Evolutionary conservation across 768 basidiomycete species (phyloP).

Genomic region (Hirschioporus abietinus): DNA sequence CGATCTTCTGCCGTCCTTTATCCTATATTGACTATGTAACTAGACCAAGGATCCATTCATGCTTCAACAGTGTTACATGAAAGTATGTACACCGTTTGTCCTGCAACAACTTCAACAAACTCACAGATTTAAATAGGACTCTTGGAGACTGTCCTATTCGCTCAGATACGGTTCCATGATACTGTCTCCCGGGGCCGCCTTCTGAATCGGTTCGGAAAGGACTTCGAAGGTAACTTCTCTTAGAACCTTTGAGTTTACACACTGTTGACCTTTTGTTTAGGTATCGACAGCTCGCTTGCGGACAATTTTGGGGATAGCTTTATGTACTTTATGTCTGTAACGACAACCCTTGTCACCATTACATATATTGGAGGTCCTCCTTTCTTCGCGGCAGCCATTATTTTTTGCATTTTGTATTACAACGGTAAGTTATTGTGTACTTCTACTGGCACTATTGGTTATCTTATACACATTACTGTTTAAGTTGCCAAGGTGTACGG

Average conservation of each 20-base stretch:
- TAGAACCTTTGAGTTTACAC: not conserved
- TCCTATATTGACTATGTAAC: slow-evolving; percentile 10
- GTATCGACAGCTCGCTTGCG: slow-evolving; percentile 75
- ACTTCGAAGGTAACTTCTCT: slow-evolving; percentile 63
- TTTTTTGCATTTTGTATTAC: slow-evolving; percentile 62
- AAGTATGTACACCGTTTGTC: slow-evolving; percentile 31
- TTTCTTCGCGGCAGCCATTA: slow-evolving; percentile 56
- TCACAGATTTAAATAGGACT: slow-evolving; percentile 36
- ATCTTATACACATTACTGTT: slow-evolving; percentile 33
- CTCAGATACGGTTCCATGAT: slow-evolving; percentile 89
- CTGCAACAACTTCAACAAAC: slow-evolving; percentile 6
- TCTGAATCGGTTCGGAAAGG: slow-evolving; percentile 83
- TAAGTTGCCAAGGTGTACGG: slow-evolving; percentile 50
- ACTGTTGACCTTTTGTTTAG: slow-evolving; percentile 36
- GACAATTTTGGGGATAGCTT: slow-evolving; percentile 83
- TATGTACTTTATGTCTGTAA: slow-evolving; percentile 61
- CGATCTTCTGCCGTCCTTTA: not conserved
- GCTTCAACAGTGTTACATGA: slow-evolving; percentile 77
- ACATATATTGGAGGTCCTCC: slow-evolving; percentile 74
- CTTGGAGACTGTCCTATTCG: slow-evolving; percentile 77
- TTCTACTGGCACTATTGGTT: not conserved
- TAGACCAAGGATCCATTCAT: slow-evolving; percentile 73
- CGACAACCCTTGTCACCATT: slow-evolving; percentile 69
- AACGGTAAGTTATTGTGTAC: slow-evolving; percentile 42
- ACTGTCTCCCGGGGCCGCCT: slow-evolving; percentile 82